Evolutionary conservation across 495 filamentous ascomycete genomes (phyloP), one percentile per base, ranked within the genome.

Genomic region (Penicillium cinerascens): DNA sequence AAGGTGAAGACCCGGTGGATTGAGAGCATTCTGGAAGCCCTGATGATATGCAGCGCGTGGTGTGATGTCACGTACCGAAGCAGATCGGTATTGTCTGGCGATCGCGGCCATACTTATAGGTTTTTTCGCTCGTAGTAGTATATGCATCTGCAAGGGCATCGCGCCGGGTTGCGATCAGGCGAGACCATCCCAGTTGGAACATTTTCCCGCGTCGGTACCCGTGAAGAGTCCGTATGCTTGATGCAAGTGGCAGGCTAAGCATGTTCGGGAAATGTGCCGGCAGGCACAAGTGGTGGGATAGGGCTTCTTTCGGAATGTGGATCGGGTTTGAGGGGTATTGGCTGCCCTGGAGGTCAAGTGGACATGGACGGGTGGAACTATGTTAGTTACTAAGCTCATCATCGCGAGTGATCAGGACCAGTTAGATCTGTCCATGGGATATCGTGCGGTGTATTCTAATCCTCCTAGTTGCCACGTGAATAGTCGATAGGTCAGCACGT

Each of bases 401-500:
- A 18, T 39, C n/a, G 21, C 13, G 17, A 27, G 37, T 20, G 35
- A 11, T 16, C 39, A 40, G 21, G 13, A 23, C 46, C 46, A 49
- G 23, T 49, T 2, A 40, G 46, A 49, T 39, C 16, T 13, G 36
- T 17, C 29, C 8, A 25, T 23, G 18, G 35, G 6, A 16, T 21
- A 38, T 39, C 46, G 46, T 49, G 46, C 22, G 40, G 25, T 16
- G 40, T 18, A n/a, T n/a, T n/a, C n/a, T n/a, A n/a, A n/a, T n/a
- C n/a, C n/a, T n/a, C n/a, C n/a, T n/a, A n/a, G n/a, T n/a, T n/a
- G n/a, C n/a, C n/a, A n/a, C n/a, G n/a, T n/a, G n/a, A n/a, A n/a
- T n/a, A n/a, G n/a, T 49, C 21, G 46, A 49, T 49, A 49, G 46
- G 46, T 27, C 35, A 40, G 36, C 35, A 49, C 13, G 35, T 20